A percentile compares a stretch with the other conserved stretches of the same genome.
Conservation (phyloP, 139 green algal species). For the Chlamydomonas schloesseri region DNA sequence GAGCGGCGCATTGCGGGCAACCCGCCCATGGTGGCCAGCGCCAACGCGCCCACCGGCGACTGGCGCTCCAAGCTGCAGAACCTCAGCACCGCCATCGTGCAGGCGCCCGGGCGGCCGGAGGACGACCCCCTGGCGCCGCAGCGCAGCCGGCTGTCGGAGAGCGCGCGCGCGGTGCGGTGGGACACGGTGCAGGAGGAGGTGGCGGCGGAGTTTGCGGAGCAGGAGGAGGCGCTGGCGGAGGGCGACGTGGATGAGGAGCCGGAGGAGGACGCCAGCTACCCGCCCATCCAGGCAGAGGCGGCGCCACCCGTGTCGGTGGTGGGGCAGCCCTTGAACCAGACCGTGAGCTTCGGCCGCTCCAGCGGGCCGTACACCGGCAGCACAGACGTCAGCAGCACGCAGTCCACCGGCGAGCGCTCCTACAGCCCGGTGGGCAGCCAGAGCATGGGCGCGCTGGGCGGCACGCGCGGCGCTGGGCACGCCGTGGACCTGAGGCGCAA, state of each 20-base stretch:
- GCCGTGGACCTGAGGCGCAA: slow-evolving; percentile 22
- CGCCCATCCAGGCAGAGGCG: slow-evolving; percentile 30
- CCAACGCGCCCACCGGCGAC: background rate
- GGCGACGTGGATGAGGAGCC: background rate
- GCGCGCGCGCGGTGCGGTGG: slow-evolving; percentile 35
- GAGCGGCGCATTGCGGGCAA: slow-evolving; percentile 13
- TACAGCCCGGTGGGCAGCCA: slow-evolving; percentile 7
- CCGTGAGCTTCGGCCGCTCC: no score
- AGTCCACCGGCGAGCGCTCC: background rate
- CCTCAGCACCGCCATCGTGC: slow-evolving; percentile 37
- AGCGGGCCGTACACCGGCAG: slow-evolving; percentile 2
- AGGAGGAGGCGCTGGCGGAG: slow-evolving; percentile 12
- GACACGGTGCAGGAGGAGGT: slow-evolving; percentile 37
- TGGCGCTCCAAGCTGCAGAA: slow-evolving; percentile 45
- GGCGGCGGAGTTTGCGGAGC: background rate
- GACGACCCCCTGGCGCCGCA: slow-evolving; percentile 25
- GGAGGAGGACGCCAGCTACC: slow-evolving; percentile 40
- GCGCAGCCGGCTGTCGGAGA: slow-evolving; percentile 39
- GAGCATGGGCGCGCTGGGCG: background rate
- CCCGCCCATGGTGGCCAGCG: background rate
- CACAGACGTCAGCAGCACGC: background rate
- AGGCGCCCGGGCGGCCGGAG: background rate
- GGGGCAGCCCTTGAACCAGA: background rate
- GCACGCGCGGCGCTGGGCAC: background rate
- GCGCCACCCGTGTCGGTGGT: background rate